Base-by-base conservation (phyloP, 1,284 basidiomycete genomes). In the Tilletia horrida region DNA sequence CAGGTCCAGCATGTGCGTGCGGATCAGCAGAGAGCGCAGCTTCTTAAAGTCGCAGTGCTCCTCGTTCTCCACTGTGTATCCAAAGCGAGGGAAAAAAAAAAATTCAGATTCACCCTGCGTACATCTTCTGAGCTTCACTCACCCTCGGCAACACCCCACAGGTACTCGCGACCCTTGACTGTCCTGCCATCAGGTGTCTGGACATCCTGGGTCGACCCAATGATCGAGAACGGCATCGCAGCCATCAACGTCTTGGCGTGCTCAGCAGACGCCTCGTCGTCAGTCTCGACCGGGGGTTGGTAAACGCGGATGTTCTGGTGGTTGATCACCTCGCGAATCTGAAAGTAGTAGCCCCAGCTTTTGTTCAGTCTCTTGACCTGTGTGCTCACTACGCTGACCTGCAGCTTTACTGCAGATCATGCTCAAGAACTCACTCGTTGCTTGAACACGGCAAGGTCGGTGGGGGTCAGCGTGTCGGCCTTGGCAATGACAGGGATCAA, bases 31-130 rank as follows among this genome's bases (percentile, higher is more conserved):
- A 31, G 92, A 92, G 71, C 96, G 91, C 66, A 99, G 87, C 85
- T 97, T 97, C 84, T 92, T 92, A 87, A 99, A 98, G 84, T 98
- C 96, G 83, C 96, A 99, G 85, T 99, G 95, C 82, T 91, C 90
- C 85, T 97, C 95, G 82, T 98, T 97, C 85, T 98, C 95, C 68
- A 98, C 93, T n/a, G n/a, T n/a, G n/a, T n/a, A n/a, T n/a, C n/a
- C 91, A 78, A 31, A n/a, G 40, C 45, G 31, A 14, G 50, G 31
- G 64, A n/a, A 21, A 8, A n/a, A 18, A 44, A 44, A 18, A 18
- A 18, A 9, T 8, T 44, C 43, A 44, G 43, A 18, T 44, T 44
- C 9, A 9, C 43, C 18, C 9, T 9, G 2, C 25, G 35, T 57
- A 65, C 59, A 27, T 45, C 42, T 70, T 16, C 27, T 27, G 62